phyloP scores from a whole-genome alignment of 1,284 basidiomycete genomes.

The Trichosporon coremiiforme region DNA sequence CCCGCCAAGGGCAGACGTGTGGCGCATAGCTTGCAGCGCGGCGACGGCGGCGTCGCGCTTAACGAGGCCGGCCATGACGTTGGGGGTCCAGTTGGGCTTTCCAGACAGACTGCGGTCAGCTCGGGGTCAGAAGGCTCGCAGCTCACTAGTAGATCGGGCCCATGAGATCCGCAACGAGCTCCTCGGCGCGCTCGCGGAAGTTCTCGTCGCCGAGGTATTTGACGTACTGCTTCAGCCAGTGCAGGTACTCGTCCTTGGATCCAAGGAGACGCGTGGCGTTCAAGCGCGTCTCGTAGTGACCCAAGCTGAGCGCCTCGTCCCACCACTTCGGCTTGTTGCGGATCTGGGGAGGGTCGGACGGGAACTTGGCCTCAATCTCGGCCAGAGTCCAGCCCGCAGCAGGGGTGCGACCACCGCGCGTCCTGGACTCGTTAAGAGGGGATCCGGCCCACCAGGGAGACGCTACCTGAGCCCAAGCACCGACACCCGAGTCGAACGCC shows the following conservation, averaged over 20 bases:
- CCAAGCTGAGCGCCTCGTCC: constrained; percentile 73
- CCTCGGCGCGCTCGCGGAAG: constrained; percentile 79
- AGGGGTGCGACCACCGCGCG: constrained; percentile 11
- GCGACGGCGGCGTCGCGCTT: constrained; percentile 32
- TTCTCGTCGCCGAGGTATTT: constrained; percentile 82
- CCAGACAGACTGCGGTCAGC: constrained; percentile 23
- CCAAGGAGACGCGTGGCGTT: constrained; percentile 71
- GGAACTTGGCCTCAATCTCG: constrained; percentile 34
- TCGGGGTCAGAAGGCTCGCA: neutral
- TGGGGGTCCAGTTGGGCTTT: constrained; percentile 24
- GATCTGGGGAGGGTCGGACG: constrained; percentile 43
- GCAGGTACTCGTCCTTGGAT: constrained; percentile 78
- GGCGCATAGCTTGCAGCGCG: constrained; percentile 22
- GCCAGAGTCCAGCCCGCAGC: constrained; percentile 33
- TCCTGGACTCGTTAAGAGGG: constrained; percentile 27
- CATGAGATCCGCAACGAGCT: constrained; percentile 79
- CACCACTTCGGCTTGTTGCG: constrained; percentile 67
- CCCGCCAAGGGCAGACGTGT: constrained; percentile 21
- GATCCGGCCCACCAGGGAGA: constrained; percentile 70
- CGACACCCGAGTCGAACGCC: constrained; percentile 70
- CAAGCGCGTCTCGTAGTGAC: constrained; percentile 78
- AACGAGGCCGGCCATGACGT: constrained; percentile 22
- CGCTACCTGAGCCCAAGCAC: constrained; percentile 70
- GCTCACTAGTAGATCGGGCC: constrained; percentile 82
- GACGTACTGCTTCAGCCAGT: constrained; percentile 72